phyloP scores from a whole-genome alignment of 1,139 yeast genomes.

The Lodderomyces pseudojiufengensis region DNA sequence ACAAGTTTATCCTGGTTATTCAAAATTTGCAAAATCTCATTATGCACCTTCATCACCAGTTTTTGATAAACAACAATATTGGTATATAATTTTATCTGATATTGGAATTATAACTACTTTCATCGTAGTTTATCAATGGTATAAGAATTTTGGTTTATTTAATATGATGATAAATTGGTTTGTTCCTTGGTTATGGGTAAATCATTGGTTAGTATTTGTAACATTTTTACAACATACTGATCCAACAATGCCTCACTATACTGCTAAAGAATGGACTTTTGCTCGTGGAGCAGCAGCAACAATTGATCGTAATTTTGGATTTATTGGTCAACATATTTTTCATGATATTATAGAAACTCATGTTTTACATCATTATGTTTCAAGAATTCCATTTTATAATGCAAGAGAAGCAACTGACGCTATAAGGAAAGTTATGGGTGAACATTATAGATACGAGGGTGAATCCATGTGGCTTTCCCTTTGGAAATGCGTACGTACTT shows the following conservation, averaged over 20 bases:
- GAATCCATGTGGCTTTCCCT: conserved; percentile 72
- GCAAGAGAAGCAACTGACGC: conserved; percentile 80
- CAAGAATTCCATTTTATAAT: conserved; percentile 83
- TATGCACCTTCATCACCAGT: conserved; percentile 71
- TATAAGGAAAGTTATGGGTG: conserved; percentile 78
- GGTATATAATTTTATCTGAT: conserved; percentile 69
- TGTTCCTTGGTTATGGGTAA: conserved; percentile 74
- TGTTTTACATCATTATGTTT: conserved; percentile 80
- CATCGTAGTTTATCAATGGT: conserved; percentile 59
- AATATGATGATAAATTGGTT: conserved; percentile 69
- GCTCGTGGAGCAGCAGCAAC: conserved; percentile 90
- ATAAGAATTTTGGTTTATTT: conserved; percentile 58
- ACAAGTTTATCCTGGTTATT: conserved; percentile 55
- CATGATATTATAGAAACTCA: conserved; percentile 91
- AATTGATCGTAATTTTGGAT: conserved; percentile 79
- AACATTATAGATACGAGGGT: conserved; percentile 63
- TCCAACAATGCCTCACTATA: conserved; percentile 77
- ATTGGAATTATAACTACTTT: conserved; percentile 60
- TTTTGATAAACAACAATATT: conserved; percentile 65
- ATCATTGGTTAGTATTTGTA: conserved; percentile 87
- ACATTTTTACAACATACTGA: conserved; percentile 85
- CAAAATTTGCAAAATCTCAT: conserved; percentile 50
- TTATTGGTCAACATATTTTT: conserved; percentile 74
- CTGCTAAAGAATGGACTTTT: conserved; percentile 71
- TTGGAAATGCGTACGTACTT: conserved; percentile 65